Conservation (phyloP, 495 filamentous ascomycete genomes). For the Parathielavia appendiculata region DNA sequence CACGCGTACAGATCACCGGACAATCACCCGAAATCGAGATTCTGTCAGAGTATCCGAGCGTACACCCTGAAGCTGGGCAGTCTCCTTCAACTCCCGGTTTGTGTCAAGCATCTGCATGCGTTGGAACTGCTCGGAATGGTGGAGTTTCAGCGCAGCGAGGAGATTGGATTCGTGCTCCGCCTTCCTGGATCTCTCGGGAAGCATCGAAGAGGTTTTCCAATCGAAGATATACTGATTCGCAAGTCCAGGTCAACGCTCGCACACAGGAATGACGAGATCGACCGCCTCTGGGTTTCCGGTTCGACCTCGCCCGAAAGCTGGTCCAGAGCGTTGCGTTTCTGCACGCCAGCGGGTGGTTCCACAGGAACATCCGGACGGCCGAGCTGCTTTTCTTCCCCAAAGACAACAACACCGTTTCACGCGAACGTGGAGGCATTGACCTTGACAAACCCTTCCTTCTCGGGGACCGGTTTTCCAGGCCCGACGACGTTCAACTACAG, state of each 20-base stretch:
- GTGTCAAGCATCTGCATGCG: neutral
- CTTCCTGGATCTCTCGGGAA: no score
- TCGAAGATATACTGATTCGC: neutral
- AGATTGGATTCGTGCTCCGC: no score
- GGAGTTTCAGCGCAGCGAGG: no score
- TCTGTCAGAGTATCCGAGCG: no score
- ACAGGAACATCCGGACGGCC: conserved; percentile 5
- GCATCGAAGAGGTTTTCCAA: no score
- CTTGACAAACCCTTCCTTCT: conserved; percentile 1
- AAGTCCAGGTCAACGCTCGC: no score
- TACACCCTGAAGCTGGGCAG: neutral
- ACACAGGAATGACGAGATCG: neutral
- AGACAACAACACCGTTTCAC: neutral
- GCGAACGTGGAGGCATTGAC: neutral
- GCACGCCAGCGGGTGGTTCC: conserved; percentile 7
- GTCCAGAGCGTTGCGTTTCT: neutral
- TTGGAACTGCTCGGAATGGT: neutral
- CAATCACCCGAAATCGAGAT: no score
- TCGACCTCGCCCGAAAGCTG: conserved; percentile 10
- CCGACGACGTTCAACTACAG: neutral
- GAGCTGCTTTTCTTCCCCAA: conserved; percentile 2
- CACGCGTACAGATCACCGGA: neutral
- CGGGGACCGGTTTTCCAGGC: neutral
- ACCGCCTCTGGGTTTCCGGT: neutral
- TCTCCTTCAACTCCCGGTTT: neutral